Evolutionary conservation across 2,329 filamentous ascomycete species (phyloP), one percentile per base, ranked within the genome.

Genomic region (Truncatella angustata): DNA sequence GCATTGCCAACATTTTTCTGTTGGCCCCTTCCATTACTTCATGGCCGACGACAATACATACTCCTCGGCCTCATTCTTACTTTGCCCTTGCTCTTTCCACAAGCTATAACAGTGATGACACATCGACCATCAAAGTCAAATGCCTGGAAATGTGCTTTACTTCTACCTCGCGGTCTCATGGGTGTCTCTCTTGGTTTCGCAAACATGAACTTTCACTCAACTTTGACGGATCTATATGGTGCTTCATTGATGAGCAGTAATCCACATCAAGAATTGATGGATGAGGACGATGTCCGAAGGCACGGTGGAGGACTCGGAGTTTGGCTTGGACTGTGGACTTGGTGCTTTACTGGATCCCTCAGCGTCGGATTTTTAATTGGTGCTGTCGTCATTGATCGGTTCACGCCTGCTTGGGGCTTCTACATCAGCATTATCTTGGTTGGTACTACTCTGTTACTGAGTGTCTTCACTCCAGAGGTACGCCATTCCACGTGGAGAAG

Each of bases 301-400:
- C 86, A 91, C 62, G 89, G 89, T 6, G 87, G 88, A 11, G 88
- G 89, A 0, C 85, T 91, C 73, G 89, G 89, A 0, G 73, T 88
- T n/a, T 92, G 88, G 89, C 75, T 91, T 9, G 86, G 87, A 1
- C 76, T 88, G 50, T 91, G 88, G 87, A 85, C 86, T 0, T 92
- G 86, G 83, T 89, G 86, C 64, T 88, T 82, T 68, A 83, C 89
- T 60, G 86, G 85, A 5, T 89, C 87, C 20, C 75, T 91, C 20
- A 82, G 84, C 0, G 64, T 90, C 34, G 88, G 89, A 0, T 92
- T 91, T 62, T 71, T 88, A 52, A 73, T 89, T 35, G 89, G 89
- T 3, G 87, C 87, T 10, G 71, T 78, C 34, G 81, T 91, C 59
- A 90, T 91, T 59, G 81, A 86, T 56, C 68, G 66, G 9, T 67